phyloP scores from a whole-genome alignment of 2,329 filamentous ascomycete genomes.

The Torrubiellomyces zombiae region DNA sequence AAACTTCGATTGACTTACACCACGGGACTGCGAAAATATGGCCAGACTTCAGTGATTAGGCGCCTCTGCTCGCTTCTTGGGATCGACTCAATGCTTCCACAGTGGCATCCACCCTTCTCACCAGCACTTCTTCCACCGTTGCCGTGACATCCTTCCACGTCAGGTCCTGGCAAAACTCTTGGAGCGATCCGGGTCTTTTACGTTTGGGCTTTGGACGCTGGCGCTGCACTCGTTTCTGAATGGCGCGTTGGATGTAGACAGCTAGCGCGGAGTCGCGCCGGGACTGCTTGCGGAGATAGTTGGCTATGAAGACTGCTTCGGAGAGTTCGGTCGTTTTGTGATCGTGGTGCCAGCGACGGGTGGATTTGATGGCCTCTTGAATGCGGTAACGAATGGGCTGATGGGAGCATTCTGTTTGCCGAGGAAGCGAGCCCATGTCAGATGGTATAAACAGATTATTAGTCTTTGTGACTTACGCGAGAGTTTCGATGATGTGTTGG shows the following conservation, averaged over 20 bases:
- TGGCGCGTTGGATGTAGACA: conserved; percentile 15
- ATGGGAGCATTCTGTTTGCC: conserved; percentile 1
- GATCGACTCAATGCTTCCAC: conserved; percentile 8
- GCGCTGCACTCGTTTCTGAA: conserved; percentile 11
- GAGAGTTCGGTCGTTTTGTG: conserved; percentile 15
- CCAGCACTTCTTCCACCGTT: conserved; percentile 14
- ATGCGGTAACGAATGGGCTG: conserved; percentile 12
- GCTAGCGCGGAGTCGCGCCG: conserved; percentile 18
- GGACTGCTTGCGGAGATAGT: conserved; percentile 19
- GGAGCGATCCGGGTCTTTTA: conserved; percentile 11
- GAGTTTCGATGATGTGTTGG: too few species aligned
- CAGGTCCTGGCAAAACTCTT: conserved; percentile 16
- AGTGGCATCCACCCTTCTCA: conserved; percentile 9
- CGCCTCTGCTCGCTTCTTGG: too few species aligned
- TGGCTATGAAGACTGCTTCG: conserved; percentile 14
- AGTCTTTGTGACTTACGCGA: too few species aligned
- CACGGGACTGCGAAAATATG: too few species aligned
- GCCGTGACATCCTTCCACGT: conserved; percentile 18
- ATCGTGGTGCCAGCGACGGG: conserved; percentile 21
- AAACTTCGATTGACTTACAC: too few species aligned
- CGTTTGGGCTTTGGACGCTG: conserved; percentile 2
- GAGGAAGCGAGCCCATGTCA: background rate
- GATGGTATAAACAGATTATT: too few species aligned
- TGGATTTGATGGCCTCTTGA: conserved; percentile 18
- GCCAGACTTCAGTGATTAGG: too few species aligned